Evolutionary conservation across 768 basidiomycete species (phyloP).

Genomic region (Mycena sanguinolenta): DNA sequence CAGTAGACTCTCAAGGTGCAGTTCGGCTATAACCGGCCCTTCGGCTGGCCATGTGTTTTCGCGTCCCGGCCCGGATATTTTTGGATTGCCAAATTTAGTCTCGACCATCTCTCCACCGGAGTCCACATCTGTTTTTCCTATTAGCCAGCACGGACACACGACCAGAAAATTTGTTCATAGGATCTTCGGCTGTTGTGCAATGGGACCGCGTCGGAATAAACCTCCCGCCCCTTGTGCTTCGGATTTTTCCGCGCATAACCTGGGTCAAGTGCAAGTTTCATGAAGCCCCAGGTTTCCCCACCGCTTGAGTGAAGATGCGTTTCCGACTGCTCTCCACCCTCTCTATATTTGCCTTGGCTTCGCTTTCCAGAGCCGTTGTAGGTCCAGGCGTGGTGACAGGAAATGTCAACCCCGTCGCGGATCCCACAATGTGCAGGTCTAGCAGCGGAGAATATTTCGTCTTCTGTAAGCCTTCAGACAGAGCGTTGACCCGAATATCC

Average conservation of each 20-base stretch:
- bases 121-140: neutral
- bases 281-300: neutral
- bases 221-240: neutral
- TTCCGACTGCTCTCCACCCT: conserved; percentile 6
- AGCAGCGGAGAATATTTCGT: conserved; percentile 46
- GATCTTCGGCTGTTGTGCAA: neutral
- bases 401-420: conserved; percentile 42
- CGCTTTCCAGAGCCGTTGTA: conserved; percentile 14
- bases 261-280: neutral
- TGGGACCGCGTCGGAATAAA: no score
- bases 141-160: conserved; percentile 5
- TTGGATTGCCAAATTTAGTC: neutral
- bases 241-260: conserved; percentile 21
- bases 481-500: neutral
- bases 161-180: conserved; percentile 3
- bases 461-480: conserved; percentile 39
- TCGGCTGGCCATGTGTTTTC: neutral
- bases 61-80: neutral
- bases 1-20: neutral
- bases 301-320: conserved; percentile 2
- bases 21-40: neutral
- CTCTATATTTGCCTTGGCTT: conserved; percentile 7
- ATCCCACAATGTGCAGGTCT: conserved; percentile 49
- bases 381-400: conserved; percentile 41
- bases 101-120: neutral